phyloP scores from a whole-genome alignment of 768 basidiomycete genomes.

The Fistulinella prunicolor region DNA sequence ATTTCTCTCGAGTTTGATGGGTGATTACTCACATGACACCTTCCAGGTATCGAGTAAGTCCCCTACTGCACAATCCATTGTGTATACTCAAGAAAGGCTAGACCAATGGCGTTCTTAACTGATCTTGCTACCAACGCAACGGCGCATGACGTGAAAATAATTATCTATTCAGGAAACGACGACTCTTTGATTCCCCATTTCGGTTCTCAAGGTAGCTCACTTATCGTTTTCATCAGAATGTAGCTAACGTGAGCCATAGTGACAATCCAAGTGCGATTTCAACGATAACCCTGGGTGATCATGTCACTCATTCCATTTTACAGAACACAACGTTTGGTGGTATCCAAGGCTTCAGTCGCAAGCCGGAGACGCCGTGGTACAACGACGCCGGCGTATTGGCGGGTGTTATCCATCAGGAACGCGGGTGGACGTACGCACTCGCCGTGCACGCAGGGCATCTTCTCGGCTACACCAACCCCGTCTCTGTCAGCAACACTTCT shows the following conservation, averaged over 20 bases:
- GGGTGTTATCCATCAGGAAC: slow-evolving; percentile 73
- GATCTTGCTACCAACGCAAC: slow-evolving; percentile 68
- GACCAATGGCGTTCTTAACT: slow-evolving; percentile 60
- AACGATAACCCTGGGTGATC: not conserved
- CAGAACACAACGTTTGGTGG: slow-evolving; percentile 81
- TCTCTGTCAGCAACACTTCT: slow-evolving; percentile 39
- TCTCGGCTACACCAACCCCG: slow-evolving; percentile 36
- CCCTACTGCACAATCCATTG: not conserved
- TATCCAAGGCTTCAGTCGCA: slow-evolving; percentile 67
- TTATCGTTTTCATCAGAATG: not conserved
- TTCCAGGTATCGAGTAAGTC: slow-evolving; percentile 35
- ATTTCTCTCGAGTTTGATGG: not conserved
- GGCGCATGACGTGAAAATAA: slow-evolving; percentile 45
- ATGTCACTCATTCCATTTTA: not conserved
- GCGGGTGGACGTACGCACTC: slow-evolving; percentile 50
- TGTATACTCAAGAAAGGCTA: slow-evolving; percentile 25
- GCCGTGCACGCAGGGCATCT: slow-evolving; percentile 40
- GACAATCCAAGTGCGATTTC: slow-evolving; percentile 48
- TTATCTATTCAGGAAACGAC: slow-evolving; percentile 68
- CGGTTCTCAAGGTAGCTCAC: slow-evolving; percentile 54
- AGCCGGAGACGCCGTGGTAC: slow-evolving; percentile 66
- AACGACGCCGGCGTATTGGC: slow-evolving; percentile 57
- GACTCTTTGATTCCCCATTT: slow-evolving; percentile 63
- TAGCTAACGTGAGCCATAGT: slow-evolving; percentile 35
- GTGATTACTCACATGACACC: not conserved